Base-by-base conservation (phyloP, 768 basidiomycete species). In the Tricholoma terreum region DNA sequence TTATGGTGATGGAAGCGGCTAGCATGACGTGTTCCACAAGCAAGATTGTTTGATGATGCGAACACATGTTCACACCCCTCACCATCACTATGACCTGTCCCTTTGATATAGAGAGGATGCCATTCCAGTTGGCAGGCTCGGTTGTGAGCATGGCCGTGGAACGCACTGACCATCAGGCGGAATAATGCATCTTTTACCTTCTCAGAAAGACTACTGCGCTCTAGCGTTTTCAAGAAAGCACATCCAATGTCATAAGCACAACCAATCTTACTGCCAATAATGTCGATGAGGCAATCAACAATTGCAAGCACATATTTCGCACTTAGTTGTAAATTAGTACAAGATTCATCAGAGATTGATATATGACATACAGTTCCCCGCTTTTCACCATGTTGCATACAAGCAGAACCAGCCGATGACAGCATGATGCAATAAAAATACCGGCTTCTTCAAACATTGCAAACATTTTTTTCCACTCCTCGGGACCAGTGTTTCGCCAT, bases 141-240 rank as follows among this genome's bases (percentile, higher is more conserved):
- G 34, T 58, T 63, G 58, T 66, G 65, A 4, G 61, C 57, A 55
- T 67, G 58, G 19, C 64, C 64, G 48, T 67, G 65, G 35, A 66
- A 67, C 3, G 63, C 55, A 31, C 58, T 58, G 11, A 10, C 34
- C 34, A 40, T 40, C n/a, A 40, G 38, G 15, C n/a, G 15, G n/a
- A 40, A 40, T 2, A n/a, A 40, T 2, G 38, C n/a, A 40, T 7
- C n/a, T 40, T 40, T 40, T 14, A 15, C 38, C n/a, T 40, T 40
- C 38, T 40, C 38, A 0, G n/a, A 40, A 14, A 40, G n/a, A 15
- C 38, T 40, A 15, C 38, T 40, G 38, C n/a, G n/a, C 15, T 40
- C 14, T 17, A 40, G 38, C 7, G 38, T 40, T 15, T 40, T 24
- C n/a, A n/a, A n/a, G 38, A 40, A 40, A 17, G 38, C 38, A 40